Evolutionary conservation across 2,329 filamentous ascomycete genomes (phyloP).

Genomic region (Neonectria punicea): DNA sequence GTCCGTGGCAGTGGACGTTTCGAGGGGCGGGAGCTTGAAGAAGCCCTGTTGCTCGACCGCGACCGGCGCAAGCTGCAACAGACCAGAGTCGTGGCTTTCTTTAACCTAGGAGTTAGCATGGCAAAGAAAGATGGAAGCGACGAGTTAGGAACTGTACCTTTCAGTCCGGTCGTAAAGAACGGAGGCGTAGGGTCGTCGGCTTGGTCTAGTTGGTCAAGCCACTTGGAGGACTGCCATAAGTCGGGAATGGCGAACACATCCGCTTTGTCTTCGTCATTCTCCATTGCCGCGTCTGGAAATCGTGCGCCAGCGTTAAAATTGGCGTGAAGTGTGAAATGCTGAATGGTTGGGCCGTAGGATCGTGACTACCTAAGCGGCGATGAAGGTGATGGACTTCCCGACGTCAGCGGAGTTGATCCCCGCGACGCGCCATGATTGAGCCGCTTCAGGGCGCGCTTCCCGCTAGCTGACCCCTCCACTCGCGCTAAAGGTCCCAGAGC

Average conservation of each 20-base stretch:
- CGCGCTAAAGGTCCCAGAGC: conserved; percentile 7
- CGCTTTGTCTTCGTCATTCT: conserved; percentile 55
- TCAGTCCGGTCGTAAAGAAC: conserved; percentile 58
- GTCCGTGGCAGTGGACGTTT: conserved; percentile 10
- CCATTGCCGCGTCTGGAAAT: conserved; percentile 41
- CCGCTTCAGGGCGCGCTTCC: conserved; percentile 10
- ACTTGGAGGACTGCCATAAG: conserved; percentile 66
- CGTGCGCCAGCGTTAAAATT: conserved; percentile 25
- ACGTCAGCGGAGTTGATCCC: conserved; percentile 26
- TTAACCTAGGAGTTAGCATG: conserved; percentile 6
- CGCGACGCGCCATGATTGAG: conserved; percentile 31
- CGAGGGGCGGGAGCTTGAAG: conserved; percentile 42
- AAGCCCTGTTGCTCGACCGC: conserved; percentile 44
- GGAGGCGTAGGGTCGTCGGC: conserved; percentile 32
- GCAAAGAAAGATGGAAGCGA: not conserved
- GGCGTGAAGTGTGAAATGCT: conserved; percentile 7
- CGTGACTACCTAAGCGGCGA: not conserved
- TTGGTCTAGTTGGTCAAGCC: conserved; percentile 50
- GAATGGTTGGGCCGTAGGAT: conserved; percentile 12
- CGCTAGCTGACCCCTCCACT: conserved; percentile 4
- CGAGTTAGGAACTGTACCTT: conserved; percentile 40
- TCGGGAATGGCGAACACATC: conserved; percentile 73
- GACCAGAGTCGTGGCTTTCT: conserved; percentile 27
- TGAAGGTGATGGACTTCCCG: not conserved
- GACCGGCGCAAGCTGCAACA: conserved; percentile 35